phyloP scores from a whole-genome alignment of 2,329 filamentous ascomycete species.

The Cryphonectria radicalis region DNA sequence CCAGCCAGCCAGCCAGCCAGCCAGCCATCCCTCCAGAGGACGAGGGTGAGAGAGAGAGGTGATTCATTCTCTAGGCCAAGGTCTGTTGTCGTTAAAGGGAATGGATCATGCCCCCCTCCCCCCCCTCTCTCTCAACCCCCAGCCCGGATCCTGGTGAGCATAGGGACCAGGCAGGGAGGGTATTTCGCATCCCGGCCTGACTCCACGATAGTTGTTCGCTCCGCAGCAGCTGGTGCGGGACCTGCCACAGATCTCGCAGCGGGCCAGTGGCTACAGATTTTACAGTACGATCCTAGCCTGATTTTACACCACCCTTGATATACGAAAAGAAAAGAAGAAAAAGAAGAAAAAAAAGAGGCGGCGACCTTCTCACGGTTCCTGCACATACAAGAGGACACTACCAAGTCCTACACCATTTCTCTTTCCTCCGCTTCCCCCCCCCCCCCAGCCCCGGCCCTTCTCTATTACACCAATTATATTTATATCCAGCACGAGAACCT shows the following conservation, averaged over 20 bases:
- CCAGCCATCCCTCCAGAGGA: too few relatives aligned
- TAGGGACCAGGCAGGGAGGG: background rate
- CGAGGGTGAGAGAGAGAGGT: background rate
- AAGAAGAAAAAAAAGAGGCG: background rate
- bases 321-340: background rate
- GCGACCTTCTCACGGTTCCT: background rate
- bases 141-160: conserved; percentile 4
- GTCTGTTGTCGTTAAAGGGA: background rate
- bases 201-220: background rate
- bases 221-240: conserved; percentile 1
- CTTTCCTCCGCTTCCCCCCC: too few relatives aligned
- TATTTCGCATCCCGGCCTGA: background rate
- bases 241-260: conserved; percentile 5
- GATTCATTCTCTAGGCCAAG: background rate
- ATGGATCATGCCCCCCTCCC: background rate
- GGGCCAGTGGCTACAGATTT: conserved; percentile 7
- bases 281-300: background rate
- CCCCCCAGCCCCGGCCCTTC: background rate
- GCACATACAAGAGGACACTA: background rate
- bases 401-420: background rate
- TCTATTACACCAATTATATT: background rate
- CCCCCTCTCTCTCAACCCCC: background rate
- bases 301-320: background rate
- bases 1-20: background rate
- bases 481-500: background rate